Percentiles rank a stretch among this genome's conserved stretches.
These are phyloP conservation scores for Penicillium macrosclerotiorum DNA, from an alignment of 495 filamentous ascomycete species.

Conservation along the genomic window DNA sequence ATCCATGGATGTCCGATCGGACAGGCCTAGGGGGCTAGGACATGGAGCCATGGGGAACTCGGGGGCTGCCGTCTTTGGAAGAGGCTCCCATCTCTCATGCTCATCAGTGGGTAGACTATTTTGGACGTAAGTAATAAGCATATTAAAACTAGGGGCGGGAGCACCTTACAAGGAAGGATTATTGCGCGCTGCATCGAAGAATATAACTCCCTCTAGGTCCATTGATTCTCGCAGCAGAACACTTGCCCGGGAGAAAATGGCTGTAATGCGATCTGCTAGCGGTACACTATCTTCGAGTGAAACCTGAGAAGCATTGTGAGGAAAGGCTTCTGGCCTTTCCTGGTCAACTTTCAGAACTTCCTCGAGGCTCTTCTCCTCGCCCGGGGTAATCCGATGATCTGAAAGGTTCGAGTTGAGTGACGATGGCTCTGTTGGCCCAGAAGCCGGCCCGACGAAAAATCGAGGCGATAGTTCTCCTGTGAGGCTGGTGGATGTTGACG, in stretches of 20 bases:
- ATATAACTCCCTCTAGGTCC: conserved; percentile 42
- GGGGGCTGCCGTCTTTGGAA: conserved; percentile 16
- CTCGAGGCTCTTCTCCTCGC: conserved; percentile 9
- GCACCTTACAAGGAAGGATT: conserved; percentile 26
- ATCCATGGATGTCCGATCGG: background rate
- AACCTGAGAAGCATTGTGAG: conserved; percentile 1
- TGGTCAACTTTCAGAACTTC: conserved; percentile 5
- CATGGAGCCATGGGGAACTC: conserved; percentile 16
- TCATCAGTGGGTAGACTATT: conserved; percentile 9
- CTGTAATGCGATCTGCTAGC: conserved; percentile 12
- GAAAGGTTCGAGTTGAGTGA: conserved; percentile 15
- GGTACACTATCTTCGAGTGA: conserved; percentile 9
- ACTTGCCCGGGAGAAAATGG: conserved; percentile 39
- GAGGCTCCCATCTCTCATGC: conserved; percentile 24
- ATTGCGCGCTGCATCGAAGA: conserved; percentile 33
- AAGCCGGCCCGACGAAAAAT: conserved; percentile 1
- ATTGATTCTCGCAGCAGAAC: conserved; percentile 37
- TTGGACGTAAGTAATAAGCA: background rate
- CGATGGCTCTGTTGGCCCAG: conserved; percentile 8
- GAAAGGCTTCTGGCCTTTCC: background rate
- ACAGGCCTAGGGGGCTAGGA: conserved; percentile 14
- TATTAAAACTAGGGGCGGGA: too few species aligned
- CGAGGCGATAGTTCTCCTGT: conserved; percentile 4
- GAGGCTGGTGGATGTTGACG: conserved; percentile 2
- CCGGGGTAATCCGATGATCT: conserved; percentile 7